These are phyloP conservation scores for Cyclocybe aegerita DNA, from an alignment of 768 basidiomycete genomes.

Conservation along the genomic window DNA sequence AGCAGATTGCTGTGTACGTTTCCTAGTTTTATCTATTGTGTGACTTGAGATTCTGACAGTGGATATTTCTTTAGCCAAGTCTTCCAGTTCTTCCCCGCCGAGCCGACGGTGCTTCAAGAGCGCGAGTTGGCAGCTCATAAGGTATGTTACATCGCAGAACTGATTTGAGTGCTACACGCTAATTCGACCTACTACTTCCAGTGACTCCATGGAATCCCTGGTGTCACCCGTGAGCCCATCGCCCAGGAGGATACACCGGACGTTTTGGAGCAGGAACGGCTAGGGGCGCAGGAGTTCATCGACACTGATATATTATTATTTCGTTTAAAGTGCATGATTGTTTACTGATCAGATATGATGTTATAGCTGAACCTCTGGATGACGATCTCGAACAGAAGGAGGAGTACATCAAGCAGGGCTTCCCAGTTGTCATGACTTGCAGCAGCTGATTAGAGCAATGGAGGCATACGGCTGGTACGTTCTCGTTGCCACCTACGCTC, in stretches of 20 bases:
- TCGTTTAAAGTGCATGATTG: background rate
- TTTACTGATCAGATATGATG: no score
- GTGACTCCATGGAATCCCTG: constrained; percentile 67
- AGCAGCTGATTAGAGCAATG: constrained; percentile 76
- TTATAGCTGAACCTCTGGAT: constrained; percentile 90
- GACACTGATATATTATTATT: constrained; percentile 60
- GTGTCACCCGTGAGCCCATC: constrained; percentile 61
- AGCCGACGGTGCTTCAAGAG: constrained; percentile 80
- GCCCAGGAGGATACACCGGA: constrained; percentile 80
- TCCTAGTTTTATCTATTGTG: background rate
- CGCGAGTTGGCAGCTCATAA: constrained; percentile 82
- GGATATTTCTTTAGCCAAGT: constrained; percentile 73
- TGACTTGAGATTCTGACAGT: no score
- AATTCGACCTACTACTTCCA: no score
- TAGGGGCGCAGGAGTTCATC: constrained; percentile 81
- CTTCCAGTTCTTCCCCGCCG: constrained; percentile 93
- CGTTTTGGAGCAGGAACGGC: constrained; percentile 77
- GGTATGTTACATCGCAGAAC: constrained; percentile 32
- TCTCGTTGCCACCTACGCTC: no score
- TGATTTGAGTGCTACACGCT: no score
- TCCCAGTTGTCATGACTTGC: constrained; percentile 91
- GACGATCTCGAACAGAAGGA: constrained; percentile 86
- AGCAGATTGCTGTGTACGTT: constrained; percentile 80
- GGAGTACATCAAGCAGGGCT: constrained; percentile 71
- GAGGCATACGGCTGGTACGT: constrained; percentile 75